phyloP scores from a whole-genome alignment of 1,284 basidiomycete genomes.

The Tremellales sp. region DNA sequence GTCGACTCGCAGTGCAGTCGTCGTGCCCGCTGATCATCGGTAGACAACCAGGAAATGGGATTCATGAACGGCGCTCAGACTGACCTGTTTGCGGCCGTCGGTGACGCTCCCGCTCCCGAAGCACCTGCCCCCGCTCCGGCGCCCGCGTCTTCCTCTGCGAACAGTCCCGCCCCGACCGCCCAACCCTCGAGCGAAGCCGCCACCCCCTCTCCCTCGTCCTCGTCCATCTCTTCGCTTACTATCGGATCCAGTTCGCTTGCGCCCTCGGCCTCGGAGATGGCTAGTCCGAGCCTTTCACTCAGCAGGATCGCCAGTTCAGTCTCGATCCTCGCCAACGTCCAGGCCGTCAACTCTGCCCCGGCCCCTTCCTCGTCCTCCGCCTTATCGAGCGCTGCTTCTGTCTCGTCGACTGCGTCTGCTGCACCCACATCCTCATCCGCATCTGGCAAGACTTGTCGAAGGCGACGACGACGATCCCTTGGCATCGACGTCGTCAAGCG shows the following conservation, averaged over 20 bases:
- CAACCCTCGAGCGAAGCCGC: neutral
- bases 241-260: too few species aligned
- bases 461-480: neutral
- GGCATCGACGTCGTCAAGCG: neutral
- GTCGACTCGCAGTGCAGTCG: neutral
- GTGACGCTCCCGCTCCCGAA: neutral
- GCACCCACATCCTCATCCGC: too few species aligned
- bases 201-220: neutral
- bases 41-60: conserved; percentile 46
- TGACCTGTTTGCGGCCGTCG: conserved; percentile 40
- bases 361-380: neutral
- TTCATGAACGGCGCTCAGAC: conserved; percentile 50
- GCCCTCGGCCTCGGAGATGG: too few species aligned
- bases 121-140: neutral
- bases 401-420: neutral
- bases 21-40: neutral
- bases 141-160: neutral
- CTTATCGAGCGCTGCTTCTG: neutral
- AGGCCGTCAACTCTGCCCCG: too few species aligned
- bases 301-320: too few species aligned
- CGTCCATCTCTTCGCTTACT: neutral
- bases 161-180: neutral
- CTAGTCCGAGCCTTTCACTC: too few species aligned
- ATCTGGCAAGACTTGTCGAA: neutral
- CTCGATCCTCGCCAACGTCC: too few species aligned